phyloP scores from a whole-genome alignment of 768 basidiomycete species.

The Asterophora parasitica region DNA sequence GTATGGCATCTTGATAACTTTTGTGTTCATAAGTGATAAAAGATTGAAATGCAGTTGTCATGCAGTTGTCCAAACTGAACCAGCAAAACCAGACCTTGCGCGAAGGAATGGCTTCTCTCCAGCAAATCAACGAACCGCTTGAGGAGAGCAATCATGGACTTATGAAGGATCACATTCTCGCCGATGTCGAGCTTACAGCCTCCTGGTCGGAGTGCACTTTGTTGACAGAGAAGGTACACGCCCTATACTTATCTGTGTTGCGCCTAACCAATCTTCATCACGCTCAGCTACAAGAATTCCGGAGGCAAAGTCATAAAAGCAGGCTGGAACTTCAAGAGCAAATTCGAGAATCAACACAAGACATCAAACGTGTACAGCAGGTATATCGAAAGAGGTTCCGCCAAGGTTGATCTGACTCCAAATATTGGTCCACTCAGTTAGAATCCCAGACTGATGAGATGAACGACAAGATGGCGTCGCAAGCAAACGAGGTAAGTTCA shows the following conservation, averaged over 20 bases:
- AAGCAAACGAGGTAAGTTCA: not conserved
- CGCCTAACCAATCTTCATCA: not conserved
- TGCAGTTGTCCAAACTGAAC: no score
- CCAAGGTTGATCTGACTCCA: not conserved
- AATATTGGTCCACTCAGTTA: not conserved
- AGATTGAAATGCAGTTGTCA: not conserved
- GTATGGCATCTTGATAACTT: conserved; percentile 12
- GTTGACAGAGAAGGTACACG: not conserved
- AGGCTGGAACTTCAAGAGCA: not conserved
- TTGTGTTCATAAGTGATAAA: not conserved
- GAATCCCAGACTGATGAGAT: not conserved
- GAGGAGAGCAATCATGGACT: conserved; percentile 1
- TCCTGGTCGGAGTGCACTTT: not conserved
- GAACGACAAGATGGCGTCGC: not conserved
- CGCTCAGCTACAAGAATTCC: not conserved
- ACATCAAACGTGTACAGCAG: not conserved
- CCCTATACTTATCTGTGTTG: not conserved
- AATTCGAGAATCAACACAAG: not conserved
- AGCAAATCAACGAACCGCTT: not conserved
- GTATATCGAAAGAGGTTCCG: not conserved
- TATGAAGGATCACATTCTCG: not conserved
- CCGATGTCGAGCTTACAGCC: not conserved
- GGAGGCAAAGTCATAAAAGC: not conserved
- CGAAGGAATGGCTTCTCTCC: not conserved
- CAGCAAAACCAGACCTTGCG: not conserved